Evolutionary conservation across 805 yeast species (phyloP).

Genomic region (Teunomyces atbi): DNA sequence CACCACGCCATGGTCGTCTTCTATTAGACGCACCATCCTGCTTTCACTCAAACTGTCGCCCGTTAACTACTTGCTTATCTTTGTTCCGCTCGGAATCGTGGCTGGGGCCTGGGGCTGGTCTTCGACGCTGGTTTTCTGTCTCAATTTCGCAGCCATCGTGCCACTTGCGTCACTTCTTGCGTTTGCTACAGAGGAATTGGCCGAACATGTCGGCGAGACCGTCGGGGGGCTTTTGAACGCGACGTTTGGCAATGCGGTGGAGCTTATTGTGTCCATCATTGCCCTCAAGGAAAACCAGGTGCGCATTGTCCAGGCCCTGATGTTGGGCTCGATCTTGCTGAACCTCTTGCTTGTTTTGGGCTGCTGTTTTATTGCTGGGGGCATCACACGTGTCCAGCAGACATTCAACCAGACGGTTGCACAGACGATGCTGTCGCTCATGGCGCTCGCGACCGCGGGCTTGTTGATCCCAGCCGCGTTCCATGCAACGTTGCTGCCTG

Average conservation of each 20-base stretch:
- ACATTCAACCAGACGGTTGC: conserved; percentile 94
- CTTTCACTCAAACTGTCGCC: conserved; percentile 55
- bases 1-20: neutral
- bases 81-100: conserved; percentile 87
- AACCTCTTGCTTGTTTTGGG: conserved; percentile 88
- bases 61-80: conserved; percentile 70
- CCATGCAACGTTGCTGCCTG: conserved; percentile 71
- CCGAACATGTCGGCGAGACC: conserved; percentile 86
- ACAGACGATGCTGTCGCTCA: conserved; percentile 92
- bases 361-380: conserved; percentile 94
- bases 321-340: conserved; percentile 92
- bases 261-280: conserved; percentile 88
- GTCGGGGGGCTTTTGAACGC: conserved; percentile 94
- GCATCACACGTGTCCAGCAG: conserved; percentile 81
- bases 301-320: conserved; percentile 93
- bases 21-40: conserved; percentile 15
- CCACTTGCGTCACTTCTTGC: conserved; percentile 91
- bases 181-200: conserved; percentile 88
- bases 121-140: conserved; percentile 55
- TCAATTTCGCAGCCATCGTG: conserved; percentile 86
- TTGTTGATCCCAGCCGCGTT: conserved; percentile 94
- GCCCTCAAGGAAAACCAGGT: conserved; percentile 85
- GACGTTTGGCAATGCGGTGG: conserved; percentile 97
- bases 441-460: conserved; percentile 89
- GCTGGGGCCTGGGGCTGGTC: conserved; percentile 62